Percentiles rank a stretch among this genome's conserved stretches.
Conservation (phyloP, 129 eudicot species). For the Tagetes erecta region DNA sequence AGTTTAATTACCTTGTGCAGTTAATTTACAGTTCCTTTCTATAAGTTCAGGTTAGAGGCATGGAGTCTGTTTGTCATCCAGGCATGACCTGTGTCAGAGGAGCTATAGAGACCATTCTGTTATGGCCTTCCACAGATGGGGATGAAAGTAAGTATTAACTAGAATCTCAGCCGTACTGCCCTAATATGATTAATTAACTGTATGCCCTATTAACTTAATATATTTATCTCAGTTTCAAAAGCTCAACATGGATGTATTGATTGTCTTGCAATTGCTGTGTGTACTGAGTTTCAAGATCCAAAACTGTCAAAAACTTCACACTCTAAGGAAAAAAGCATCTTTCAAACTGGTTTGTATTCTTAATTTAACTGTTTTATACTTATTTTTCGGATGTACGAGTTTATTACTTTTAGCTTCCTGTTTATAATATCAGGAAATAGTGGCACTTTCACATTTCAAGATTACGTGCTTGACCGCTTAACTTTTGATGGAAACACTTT, state of each 20-base stretch:
- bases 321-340: slow-evolving; percentile 19
- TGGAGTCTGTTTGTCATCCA: slow-evolving; percentile 52
- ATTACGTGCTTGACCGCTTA: slow-evolving; percentile 62
- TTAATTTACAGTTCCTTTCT: not conserved
- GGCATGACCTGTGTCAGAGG: slow-evolving; percentile 46
- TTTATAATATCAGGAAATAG: slow-evolving; percentile 42
- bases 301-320: slow-evolving; percentile 24
- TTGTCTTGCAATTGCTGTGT: slow-evolving; percentile 76
- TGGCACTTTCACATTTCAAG: slow-evolving; percentile 38
- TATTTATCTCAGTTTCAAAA: slow-evolving; percentile 58
- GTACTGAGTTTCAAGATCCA: slow-evolving; percentile 67
- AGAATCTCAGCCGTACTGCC: not conserved
- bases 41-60: slow-evolving; percentile 60
- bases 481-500: slow-evolving; percentile 29
- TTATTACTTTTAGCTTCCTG: not conserved
- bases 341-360: slow-evolving; percentile 32
- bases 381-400: not conserved
- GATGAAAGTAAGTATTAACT: slow-evolving; percentile 66
- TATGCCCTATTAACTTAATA: not conserved
- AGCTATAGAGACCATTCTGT: slow-evolving; percentile 56
- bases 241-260: slow-evolving; percentile 98
- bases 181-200: not conserved
- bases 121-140: slow-evolving; percentile 66
- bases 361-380: not conserved
- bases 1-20: slow-evolving; percentile 4